A percentile compares a stretch with the other conserved stretches of the same genome.
Conservation (phyloP, 371 early-diverging fungal species). For the Syncephalastrum sp. region DNA sequence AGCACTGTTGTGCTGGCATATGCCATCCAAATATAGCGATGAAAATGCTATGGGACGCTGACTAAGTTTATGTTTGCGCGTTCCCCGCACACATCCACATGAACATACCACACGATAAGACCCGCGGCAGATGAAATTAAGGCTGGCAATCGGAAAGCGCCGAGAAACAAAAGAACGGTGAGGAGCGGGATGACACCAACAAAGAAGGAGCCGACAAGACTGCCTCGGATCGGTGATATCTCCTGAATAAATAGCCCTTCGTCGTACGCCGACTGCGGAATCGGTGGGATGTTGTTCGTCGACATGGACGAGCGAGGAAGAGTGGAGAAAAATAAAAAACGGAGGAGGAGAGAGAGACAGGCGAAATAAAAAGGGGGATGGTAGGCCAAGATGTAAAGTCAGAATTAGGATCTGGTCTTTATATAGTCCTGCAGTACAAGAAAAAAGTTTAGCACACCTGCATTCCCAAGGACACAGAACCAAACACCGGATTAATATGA, state of each 20-base stretch:
- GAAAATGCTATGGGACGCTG: slow-evolving; percentile 27
- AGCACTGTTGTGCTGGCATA: slow-evolving; percentile 44
- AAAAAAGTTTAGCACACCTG: no score
- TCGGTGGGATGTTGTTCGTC: slow-evolving; percentile 19
- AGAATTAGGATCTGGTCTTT: no score
- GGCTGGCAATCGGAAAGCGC: slow-evolving; percentile 30
- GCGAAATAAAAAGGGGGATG: background rate
- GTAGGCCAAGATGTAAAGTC: background rate
- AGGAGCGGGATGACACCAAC: slow-evolving; percentile 37
- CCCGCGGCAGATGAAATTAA: slow-evolving; percentile 27
- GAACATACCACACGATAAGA: slow-evolving; percentile 26
- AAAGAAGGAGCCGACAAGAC: slow-evolving; percentile 39
- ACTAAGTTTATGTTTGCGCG: background rate
- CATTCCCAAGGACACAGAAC: no score
- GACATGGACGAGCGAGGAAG: slow-evolving; percentile 14
- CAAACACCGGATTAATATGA: no score
- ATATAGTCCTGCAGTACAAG: no score
- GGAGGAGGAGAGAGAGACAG: background rate
- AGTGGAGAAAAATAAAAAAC: background rate
- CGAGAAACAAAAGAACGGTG: slow-evolving; percentile 30
- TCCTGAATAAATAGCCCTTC: slow-evolving; percentile 33
- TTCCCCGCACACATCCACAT: background rate
- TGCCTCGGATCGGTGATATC: slow-evolving; percentile 32
- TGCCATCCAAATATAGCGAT: slow-evolving; percentile 48
- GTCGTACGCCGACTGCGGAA: slow-evolving; percentile 21